Evolutionary conservation across 768 basidiomycete species (phyloP).

Genomic region (Phanerochaete carnosa): DNA sequence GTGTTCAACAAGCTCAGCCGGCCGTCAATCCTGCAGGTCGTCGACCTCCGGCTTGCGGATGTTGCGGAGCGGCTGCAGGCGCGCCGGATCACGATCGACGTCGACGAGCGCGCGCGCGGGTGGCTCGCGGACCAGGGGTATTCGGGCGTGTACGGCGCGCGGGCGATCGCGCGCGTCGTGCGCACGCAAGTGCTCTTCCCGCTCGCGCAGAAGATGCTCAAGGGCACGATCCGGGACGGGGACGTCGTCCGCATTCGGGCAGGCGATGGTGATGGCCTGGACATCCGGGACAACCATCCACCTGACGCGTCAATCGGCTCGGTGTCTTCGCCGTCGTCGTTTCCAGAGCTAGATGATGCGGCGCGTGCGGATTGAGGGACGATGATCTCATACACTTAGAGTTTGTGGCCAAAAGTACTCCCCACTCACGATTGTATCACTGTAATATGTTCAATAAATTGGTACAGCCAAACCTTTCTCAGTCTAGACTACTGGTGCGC

Average conservation of each 20-base stretch:
- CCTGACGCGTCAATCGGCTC: conserved; percentile 25
- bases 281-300: conserved; percentile 36
- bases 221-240: conserved; percentile 69
- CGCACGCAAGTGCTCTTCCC: conserved; percentile 79
- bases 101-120: conserved; percentile 54
- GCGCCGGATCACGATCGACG: conserved; percentile 68
- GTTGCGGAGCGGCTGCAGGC: conserved; percentile 62
- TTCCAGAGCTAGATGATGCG: conserved; percentile 1
- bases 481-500: too few species aligned
- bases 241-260: conserved; percentile 37
- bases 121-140: conserved; percentile 80
- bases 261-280: conserved; percentile 29
- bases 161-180: conserved; percentile 85
- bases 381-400: background rate
- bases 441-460: background rate
- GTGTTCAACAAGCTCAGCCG: conserved; percentile 90
- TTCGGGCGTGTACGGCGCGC: conserved; percentile 82
- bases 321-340: background rate
- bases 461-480: too few species aligned
- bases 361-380: background rate
- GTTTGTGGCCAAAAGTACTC: background rate
- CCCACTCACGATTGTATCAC: background rate
- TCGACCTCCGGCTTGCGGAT: conserved; percentile 71
- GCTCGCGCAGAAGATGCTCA: conserved; percentile 74
- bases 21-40: conserved; percentile 72